These are phyloP conservation scores for Botrytis galanthina DNA, from an alignment of 2,329 filamentous ascomycete genomes.

Conservation along the genomic window DNA sequence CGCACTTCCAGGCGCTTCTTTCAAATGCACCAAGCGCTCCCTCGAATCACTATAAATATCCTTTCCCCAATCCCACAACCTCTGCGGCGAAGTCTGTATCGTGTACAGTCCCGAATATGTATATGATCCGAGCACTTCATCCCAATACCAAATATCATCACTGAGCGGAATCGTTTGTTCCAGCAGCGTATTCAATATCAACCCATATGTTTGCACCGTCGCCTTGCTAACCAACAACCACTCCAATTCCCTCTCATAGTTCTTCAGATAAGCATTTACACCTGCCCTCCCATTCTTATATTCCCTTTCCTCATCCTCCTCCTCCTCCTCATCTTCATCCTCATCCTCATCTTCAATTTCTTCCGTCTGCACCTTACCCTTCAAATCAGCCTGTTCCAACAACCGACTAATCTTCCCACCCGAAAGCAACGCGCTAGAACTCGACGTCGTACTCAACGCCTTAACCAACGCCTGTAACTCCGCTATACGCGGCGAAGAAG, in stretches of 20 bases:
- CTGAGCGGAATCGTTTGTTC: conserved; percentile 80
- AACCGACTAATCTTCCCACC: conserved; percentile 58
- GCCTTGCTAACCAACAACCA: conserved; percentile 92
- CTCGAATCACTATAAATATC: conserved; percentile 63
- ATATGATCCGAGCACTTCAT: conserved; percentile 78
- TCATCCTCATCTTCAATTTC: conserved; percentile 37
- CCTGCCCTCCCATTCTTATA: not conserved
- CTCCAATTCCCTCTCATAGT: conserved; percentile 75
- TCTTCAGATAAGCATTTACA: conserved; percentile 40
- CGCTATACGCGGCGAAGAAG: conserved; percentile 53
- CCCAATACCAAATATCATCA: conserved; percentile 95
- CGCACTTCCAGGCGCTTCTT: conserved; percentile 33
- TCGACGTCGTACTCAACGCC: conserved; percentile 66
- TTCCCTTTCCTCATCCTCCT: conserved; percentile 36
- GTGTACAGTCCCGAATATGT: conserved; percentile 79
- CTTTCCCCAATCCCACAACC: conserved; percentile 69
- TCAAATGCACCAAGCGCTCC: conserved; percentile 33
- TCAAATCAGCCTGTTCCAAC: conserved; percentile 61
- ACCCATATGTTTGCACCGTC: conserved; percentile 83
- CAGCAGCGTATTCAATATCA: conserved; percentile 72
- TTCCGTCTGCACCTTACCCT: conserved; percentile 37
- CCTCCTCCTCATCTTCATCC: conserved; percentile 21
- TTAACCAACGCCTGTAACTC: conserved; percentile 68
- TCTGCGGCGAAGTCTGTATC: conserved; percentile 76
- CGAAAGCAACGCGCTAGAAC: conserved; percentile 61